These are phyloP conservation scores for Grigorovia jiainica DNA, from an alignment of 805 yeast genomes.

Conservation along the genomic window DNA sequence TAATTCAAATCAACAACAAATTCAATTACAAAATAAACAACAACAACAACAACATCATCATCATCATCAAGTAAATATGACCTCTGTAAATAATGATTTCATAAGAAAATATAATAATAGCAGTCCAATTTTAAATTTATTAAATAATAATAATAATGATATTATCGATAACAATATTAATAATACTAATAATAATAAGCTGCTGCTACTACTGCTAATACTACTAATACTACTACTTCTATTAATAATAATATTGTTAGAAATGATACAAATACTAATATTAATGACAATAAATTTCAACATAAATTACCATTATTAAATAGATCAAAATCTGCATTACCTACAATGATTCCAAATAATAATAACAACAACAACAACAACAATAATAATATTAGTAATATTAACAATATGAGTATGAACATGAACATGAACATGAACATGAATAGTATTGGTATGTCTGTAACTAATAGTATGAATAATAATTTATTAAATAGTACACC, in stretches of 20 bases:
- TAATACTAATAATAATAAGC: not conserved
- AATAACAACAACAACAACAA: not conserved
- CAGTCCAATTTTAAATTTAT: not conserved
- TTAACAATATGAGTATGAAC: not conserved
- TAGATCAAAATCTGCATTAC: slow-evolving; percentile 4
- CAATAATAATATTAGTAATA: not conserved
- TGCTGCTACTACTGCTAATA: not conserved
- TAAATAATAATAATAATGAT: not conserved
- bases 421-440: not conserved
- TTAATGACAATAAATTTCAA: slow-evolving; percentile 4
- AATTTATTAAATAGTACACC: not conserved
- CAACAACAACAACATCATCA: slow-evolving; percentile 1
- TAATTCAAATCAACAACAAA: slow-evolving; percentile 2
- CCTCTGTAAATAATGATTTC: not conserved
- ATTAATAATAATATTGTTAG: slow-evolving; percentile 3
- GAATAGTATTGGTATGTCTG: no score
- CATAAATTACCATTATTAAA: slow-evolving; percentile 4
- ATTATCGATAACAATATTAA: no score
- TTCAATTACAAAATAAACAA: slow-evolving; percentile 2
- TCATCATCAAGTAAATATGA: slow-evolving; percentile 1
- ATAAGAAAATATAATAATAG: not conserved
- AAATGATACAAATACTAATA: not conserved
- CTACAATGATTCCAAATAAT: not conserved
- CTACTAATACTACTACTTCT: not conserved
- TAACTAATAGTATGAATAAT: not conserved